These are phyloP conservation scores for Lipomyces lipofer DNA, from an alignment of 805 yeast species.

Conservation along the genomic window DNA sequence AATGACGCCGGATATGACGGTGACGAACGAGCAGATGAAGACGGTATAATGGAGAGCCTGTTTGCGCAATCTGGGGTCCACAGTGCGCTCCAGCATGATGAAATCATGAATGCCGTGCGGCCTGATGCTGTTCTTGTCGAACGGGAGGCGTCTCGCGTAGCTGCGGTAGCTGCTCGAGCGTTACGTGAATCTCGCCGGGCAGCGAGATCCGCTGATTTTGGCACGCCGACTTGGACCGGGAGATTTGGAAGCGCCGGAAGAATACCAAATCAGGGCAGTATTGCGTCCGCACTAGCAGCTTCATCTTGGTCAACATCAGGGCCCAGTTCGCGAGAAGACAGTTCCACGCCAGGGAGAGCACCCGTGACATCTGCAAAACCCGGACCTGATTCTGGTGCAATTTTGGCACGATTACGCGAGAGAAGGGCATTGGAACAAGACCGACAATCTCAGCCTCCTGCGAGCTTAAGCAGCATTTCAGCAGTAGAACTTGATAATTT, in stretches of 20 bases:
- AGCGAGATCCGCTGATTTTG: conserved; percentile 54
- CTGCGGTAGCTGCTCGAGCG: conserved; percentile 61
- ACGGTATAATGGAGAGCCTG: conserved; percentile 69
- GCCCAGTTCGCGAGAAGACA: too few species aligned
- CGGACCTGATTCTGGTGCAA: conserved; percentile 51
- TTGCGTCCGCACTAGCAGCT: too few species aligned
- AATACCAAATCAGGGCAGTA: too few species aligned
- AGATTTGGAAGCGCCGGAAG: conserved; percentile 59
- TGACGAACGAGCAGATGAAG: conserved; percentile 60
- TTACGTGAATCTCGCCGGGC: conserved; percentile 58
- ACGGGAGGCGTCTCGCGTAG: conserved; percentile 60
- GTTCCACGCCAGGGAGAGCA: too few species aligned
- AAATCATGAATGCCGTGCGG: conserved; percentile 57
- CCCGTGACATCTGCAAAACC: too few species aligned
- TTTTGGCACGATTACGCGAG: conserved; percentile 51
- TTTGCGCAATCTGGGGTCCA: conserved; percentile 73
- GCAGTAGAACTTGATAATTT: too few species aligned
- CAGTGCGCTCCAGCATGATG: conserved; percentile 76
- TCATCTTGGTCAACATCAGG: too few species aligned
- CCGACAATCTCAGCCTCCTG: too few species aligned
- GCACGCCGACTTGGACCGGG: conserved; percentile 97
- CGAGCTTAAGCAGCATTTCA: too few species aligned
- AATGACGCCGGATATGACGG: conserved; percentile 30
- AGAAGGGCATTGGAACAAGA: conserved; percentile 43
- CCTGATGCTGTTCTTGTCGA: conserved; percentile 59